These are phyloP conservation scores for Coemansia sp. DNA, from an alignment of 192 early-diverging fungal species.

Conservation along the genomic window DNA sequence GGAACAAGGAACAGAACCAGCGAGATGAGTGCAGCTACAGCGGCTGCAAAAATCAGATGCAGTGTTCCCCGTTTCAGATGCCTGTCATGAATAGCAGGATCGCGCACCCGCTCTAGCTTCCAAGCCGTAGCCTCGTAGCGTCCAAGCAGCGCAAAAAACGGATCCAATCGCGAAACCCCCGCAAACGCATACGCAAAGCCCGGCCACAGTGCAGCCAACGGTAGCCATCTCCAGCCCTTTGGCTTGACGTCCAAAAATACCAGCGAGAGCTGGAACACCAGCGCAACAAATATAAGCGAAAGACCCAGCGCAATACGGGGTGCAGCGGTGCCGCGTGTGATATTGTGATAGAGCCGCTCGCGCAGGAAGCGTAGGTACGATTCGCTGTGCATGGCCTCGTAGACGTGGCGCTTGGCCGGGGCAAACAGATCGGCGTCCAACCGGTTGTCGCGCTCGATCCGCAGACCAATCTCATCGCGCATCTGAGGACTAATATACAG, in stretches of 20 bases:
- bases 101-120: conserved; percentile 33
- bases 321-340: conserved; percentile 42
- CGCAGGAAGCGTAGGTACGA: conserved; percentile 53
- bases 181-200: conserved; percentile 40
- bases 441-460: conserved; percentile 40
- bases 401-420: conserved; percentile 51
- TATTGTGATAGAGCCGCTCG: conserved; percentile 51
- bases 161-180: conserved; percentile 45
- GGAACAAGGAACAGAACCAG: conserved; percentile 49
- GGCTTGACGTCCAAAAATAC: conserved; percentile 50
- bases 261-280: conserved; percentile 45
- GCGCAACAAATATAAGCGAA: conserved; percentile 43
- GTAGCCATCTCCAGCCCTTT: conserved; percentile 55
- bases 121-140: conserved; percentile 44
- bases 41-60: conserved; percentile 28
- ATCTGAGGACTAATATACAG: conserved; percentile 37
- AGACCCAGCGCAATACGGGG: conserved; percentile 50
- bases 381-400: conserved; percentile 53
- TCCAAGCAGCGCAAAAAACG: conserved; percentile 41
- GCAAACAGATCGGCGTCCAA: conserved; percentile 46
- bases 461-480: conserved; percentile 40
- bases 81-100: conserved; percentile 29
- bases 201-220: conserved; percentile 44
- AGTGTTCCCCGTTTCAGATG: conserved; percentile 43
- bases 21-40: conserved; percentile 32